Evolutionary conservation across 176 grass and related monocot genomes (phyloP), one percentile per base, ranked within the genome.

Genomic region (Eragrostis curvula): DNA sequence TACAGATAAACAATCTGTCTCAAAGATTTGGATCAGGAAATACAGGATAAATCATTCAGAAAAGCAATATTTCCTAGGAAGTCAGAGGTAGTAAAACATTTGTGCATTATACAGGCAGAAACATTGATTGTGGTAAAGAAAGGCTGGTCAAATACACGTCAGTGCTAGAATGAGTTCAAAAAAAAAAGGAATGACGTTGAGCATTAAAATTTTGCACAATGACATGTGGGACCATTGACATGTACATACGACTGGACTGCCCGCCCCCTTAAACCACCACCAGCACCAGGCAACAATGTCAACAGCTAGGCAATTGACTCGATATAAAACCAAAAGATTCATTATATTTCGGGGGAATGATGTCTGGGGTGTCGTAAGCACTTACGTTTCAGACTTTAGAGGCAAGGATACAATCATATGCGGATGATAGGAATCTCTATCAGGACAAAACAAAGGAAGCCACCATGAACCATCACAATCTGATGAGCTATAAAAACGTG

Each of bases 321-420:
- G 0, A 70, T 76, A 87, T 44, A 53, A 45, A 82, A 77, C 8
- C 23, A 30, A 32, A 70, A 28, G 24, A 61, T 68, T 76, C 43
- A 62, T 24, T 77, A 60, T 42, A 36, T 41, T 43, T 69, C 61
- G 5, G 50, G 28, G 27, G 8, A 6, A 55, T 70, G 41, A 68
- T 68, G 41, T 5, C 11, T 16, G 10, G 15, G 12, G 9, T 77
- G 52, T 24, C 85, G 79, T 77, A 77, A 87, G 85, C 71, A 71
- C 85, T 87, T 76, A 87, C 85, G 78, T 87, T 44, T 82, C 14
- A 42, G 71, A 62, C 81, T 44, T 82, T 7, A 42, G 42, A 62
- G 62, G 62, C 55, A 24, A 57, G 24, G 39, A 23, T 36, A 64
- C 28, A 64, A 64, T 62, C 59, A 55, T 11, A 28, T 25, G 58